Conservation (phyloP, 139 green algal genomes). For the Klebsormidium nitens region DNA sequence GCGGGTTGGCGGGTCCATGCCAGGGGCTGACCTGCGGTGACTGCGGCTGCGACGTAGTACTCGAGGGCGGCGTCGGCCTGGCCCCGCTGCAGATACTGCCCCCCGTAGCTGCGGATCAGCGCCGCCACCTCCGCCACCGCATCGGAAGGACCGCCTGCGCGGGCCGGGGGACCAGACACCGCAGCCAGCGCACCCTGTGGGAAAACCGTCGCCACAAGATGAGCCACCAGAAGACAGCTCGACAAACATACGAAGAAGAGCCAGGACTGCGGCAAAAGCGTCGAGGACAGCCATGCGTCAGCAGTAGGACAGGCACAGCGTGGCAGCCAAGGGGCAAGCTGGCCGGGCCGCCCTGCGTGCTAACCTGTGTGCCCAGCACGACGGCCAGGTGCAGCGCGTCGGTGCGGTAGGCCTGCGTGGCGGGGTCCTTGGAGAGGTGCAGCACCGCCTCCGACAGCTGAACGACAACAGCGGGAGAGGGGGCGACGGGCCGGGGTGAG, state of each 20-base stretch:
- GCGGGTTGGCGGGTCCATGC: not conserved
- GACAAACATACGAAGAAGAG: no score
- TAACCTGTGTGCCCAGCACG: conserved; percentile 13
- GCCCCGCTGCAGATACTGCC: conserved; percentile 5
- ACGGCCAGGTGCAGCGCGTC: conserved; percentile 36
- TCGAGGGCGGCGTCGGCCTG: conserved; percentile 10
- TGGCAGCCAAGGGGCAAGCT: no score
- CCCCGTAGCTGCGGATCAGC: conserved; percentile 17
- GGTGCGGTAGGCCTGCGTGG: not conserved
- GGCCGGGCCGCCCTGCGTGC: not conserved
- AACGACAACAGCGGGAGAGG: no score
- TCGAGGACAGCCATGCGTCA: no score
- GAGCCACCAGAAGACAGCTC: no score
- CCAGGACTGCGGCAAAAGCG: no score
- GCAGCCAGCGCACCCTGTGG: conserved; percentile 5
- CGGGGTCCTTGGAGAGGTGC: conserved; percentile 11
- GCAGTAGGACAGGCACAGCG: no score
- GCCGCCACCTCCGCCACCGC: conserved; percentile 6
- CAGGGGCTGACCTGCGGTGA: not conserved
- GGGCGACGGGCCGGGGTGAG: no score
- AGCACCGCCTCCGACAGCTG: conserved; percentile 13
- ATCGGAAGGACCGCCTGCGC: not conserved
- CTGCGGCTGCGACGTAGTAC: conserved; percentile 17
- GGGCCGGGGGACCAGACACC: not conserved
- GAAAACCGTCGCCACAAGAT: no score